Percentiles rank a stretch among this genome's conserved stretches.
phyloP scores from a whole-genome alignment of 768 basidiomycete species.

The Tulasnella sp. region DNA sequence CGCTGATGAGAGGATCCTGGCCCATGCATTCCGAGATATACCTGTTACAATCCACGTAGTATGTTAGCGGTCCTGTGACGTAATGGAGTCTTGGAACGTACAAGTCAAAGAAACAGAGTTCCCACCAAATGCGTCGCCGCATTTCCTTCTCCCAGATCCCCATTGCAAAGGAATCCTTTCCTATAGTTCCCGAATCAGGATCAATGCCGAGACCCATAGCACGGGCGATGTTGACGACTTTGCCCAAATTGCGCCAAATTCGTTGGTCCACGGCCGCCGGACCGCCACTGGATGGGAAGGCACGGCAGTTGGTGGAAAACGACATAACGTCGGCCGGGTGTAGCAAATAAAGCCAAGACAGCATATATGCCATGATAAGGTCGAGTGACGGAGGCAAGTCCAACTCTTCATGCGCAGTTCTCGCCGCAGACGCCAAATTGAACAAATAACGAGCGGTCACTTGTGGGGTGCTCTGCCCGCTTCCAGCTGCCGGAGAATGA shows the following conservation, averaged over 20 bases:
- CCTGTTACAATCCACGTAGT: conserved; percentile 72
- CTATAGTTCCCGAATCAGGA: conserved; percentile 29
- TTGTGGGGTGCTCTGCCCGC: neutral
- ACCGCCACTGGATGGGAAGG: conserved; percentile 15
- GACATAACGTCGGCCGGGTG: conserved; percentile 11
- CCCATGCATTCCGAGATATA: conserved; percentile 62
- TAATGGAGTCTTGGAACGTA: no score
- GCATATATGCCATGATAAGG: conserved; percentile 7
- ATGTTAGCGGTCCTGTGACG: conserved; percentile 64
- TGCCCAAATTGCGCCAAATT: conserved; percentile 35
- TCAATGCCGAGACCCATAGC: conserved; percentile 43
- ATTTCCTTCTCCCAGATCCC: conserved; percentile 27
- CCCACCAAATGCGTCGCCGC: conserved; percentile 61
- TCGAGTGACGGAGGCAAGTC: conserved; percentile 11
- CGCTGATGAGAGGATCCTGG: conserved; percentile 45
- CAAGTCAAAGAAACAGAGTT: no score
- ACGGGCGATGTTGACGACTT: conserved; percentile 55
- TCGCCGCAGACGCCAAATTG: neutral
- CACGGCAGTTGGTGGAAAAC: neutral
- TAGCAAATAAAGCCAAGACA: conserved; percentile 9
- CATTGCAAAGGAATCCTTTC: neutral
- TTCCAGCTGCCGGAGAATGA: neutral
- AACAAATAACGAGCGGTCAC: neutral
- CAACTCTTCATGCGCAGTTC: conserved; percentile 3
- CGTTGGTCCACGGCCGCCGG: neutral